phyloP scores from a whole-genome alignment of 257 asterid genomes.

The Petunia axillaris region DNA sequence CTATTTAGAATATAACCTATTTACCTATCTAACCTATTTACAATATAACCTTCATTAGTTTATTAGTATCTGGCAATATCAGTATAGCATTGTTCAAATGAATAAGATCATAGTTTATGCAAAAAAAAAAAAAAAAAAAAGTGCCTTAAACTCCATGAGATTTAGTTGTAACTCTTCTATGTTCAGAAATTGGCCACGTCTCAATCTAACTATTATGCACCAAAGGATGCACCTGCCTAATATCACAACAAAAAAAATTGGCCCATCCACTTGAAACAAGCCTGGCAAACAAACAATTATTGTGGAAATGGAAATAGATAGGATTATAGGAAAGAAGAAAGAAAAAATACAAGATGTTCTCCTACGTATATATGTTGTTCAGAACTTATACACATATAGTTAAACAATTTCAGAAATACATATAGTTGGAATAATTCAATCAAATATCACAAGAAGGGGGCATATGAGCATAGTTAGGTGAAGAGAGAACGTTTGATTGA shows the following conservation, averaged over 20 bases:
- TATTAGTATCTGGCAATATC: no score
- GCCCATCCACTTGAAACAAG: constrained; percentile 28
- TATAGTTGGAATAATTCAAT: no score
- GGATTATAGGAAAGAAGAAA: not conserved
- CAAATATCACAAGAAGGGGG: no score
- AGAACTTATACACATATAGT: no score
- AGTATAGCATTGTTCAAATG: not conserved
- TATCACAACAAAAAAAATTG: not conserved
- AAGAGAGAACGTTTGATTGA: no score
- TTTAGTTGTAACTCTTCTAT: not conserved
- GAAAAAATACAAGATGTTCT: not conserved
- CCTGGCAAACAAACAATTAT: constrained; percentile 26
- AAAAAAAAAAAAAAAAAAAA: not conserved
- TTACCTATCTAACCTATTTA: no score
- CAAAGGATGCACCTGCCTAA: not conserved
- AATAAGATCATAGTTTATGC: not conserved
- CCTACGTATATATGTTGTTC: not conserved
- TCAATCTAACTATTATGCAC: not conserved
- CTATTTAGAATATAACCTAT: no score
- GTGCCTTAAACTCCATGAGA: not conserved
- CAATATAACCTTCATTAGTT: no score
- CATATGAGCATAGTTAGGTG: no score
- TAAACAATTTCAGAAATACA: no score
- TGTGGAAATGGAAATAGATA: not conserved
- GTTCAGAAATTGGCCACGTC: constrained; percentile 26